A percentile compares a stretch with the other conserved stretches of the same genome.
phyloP scores from a whole-genome alignment of 2,329 filamentous ascomycete species.

The Exophiala viscosa region DNA sequence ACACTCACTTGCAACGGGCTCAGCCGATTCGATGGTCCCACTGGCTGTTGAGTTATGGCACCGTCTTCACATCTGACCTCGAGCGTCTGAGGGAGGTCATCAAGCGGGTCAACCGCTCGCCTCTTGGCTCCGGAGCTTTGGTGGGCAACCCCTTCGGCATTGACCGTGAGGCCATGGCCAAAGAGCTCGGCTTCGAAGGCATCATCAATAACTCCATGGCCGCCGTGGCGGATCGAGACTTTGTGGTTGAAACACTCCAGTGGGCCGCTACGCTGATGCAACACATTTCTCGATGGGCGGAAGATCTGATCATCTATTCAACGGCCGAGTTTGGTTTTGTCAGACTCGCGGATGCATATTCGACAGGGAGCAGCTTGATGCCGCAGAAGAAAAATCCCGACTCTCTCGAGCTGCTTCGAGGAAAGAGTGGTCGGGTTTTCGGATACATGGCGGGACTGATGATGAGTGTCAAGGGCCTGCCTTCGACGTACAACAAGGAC shows the following conservation, averaged over 20 bases:
- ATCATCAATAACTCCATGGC: slow-evolving; percentile 71
- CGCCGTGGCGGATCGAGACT: slow-evolving; percentile 73
- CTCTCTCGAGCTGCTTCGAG: slow-evolving; percentile 69
- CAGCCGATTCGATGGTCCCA: slow-evolving; percentile 76
- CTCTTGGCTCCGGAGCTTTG: slow-evolving; percentile 71
- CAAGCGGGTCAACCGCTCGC: slow-evolving; percentile 66
- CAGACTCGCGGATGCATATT: slow-evolving; percentile 72
- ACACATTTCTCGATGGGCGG: slow-evolving; percentile 75
- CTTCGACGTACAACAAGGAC: slow-evolving; percentile 86
- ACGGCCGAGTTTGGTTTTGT: slow-evolving; percentile 74
- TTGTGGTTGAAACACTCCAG: slow-evolving; percentile 75
- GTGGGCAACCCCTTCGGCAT: slow-evolving; percentile 80
- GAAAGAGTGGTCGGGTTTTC: slow-evolving; percentile 72
- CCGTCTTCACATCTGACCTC: slow-evolving; percentile 68
- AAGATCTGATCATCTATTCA: slow-evolving; percentile 82
- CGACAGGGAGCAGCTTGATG: slow-evolving; percentile 73
- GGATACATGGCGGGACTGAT: slow-evolving; percentile 78
- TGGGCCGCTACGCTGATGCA: slow-evolving; percentile 76
- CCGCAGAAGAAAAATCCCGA: slow-evolving; percentile 83
- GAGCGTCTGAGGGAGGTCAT: slow-evolving; percentile 71
- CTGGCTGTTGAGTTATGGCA: slow-evolving; percentile 73
- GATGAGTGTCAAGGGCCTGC: slow-evolving; percentile 70
- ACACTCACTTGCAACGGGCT: slow-evolving; percentile 81
- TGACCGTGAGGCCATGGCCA: slow-evolving; percentile 72
- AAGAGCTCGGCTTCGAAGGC: slow-evolving; percentile 75